Percentiles rank a stretch among this genome's conserved stretches.
Conservation (phyloP, 805 yeast genomes). For the Clavispora santaluciae region DNA sequence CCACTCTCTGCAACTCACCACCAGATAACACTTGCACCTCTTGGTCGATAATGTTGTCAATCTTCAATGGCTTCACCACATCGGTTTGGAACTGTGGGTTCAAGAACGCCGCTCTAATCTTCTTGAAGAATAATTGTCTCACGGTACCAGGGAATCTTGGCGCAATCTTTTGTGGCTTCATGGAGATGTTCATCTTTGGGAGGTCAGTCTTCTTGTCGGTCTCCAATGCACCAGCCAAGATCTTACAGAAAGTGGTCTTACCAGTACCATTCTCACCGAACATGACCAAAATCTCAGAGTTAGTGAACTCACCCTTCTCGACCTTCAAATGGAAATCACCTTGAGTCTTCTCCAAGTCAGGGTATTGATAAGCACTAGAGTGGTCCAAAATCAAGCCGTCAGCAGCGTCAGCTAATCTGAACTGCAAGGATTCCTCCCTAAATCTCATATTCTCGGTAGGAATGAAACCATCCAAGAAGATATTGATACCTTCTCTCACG, state of each 20-base stretch:
- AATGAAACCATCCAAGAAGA: constrained; percentile 96
- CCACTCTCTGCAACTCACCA: constrained; percentile 99
- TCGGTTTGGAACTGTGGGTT: constrained; percentile 98
- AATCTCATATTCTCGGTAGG: constrained; percentile 96
- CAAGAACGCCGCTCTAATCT: constrained; percentile 88
- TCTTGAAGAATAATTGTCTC: constrained; percentile 94
- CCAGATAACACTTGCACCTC: constrained; percentile 97
- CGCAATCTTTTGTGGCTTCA: constrained; percentile 99
- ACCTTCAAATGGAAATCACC: constrained; percentile 90
- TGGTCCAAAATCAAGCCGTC: constrained; percentile 75
- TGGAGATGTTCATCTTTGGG: constrained; percentile 86
- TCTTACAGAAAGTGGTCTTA: constrained; percentile 94
- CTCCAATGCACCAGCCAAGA: constrained; percentile 86
- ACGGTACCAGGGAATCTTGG: constrained; percentile 99
- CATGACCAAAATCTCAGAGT: constrained; percentile 96
- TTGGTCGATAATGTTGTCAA: constrained; percentile 93
- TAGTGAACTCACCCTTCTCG: constrained; percentile 86
- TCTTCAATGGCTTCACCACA: constrained; percentile 90
- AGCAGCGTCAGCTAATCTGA: constrained; percentile 85
- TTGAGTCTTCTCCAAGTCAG: constrained; percentile 82
- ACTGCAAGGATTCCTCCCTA: constrained; percentile 93
- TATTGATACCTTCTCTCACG: constrained; percentile 98
- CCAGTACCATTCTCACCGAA: constrained; percentile 99
- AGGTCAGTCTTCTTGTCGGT: constrained; percentile 79
- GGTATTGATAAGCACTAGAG: constrained; percentile 72